A percentile compares a stretch with the other conserved stretches of the same genome.
phyloP scores from a whole-genome alignment of 2,329 filamentous ascomycete species.

The Hypoxylon sp. region DNA sequence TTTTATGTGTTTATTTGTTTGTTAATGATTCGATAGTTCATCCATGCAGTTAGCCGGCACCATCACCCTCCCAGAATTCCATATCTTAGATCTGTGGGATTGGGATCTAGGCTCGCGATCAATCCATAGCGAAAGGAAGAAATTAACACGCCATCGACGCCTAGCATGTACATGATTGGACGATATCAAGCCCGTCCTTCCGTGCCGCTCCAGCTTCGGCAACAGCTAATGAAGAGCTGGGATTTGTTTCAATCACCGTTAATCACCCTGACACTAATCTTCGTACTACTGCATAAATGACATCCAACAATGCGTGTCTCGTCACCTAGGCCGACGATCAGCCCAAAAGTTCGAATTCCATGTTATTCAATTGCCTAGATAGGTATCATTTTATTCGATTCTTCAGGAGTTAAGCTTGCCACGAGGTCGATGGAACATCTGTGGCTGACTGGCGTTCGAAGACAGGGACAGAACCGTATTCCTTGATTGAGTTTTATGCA shows the following conservation, averaged over 20 bases:
- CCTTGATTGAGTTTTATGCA: not conserved
- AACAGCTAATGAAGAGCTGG: slow-evolving; percentile 5
- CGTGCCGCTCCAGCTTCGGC: not conserved
- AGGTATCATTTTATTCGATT: not conserved
- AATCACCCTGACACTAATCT: slow-evolving; percentile 3
- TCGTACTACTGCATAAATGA: slow-evolving; percentile 11
- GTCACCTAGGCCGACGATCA: not conserved
- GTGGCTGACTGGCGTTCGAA: not conserved
- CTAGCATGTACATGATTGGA: slow-evolving; percentile 5
- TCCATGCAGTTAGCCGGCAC: not conserved
- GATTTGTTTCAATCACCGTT: not conserved
- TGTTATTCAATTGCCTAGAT: not conserved
- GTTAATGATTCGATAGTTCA: slow-evolving; percentile 3
- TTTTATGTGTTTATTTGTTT: slow-evolving; percentile 1
- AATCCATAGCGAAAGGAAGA: slow-evolving; percentile 21
- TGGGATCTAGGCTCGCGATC: not conserved
- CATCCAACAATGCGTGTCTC: not conserved
- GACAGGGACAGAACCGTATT: not conserved
- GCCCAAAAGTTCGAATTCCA: not conserved
- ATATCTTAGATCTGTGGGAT: not conserved
- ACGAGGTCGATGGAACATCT: slow-evolving; percentile 1
- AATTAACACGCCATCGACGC: slow-evolving; percentile 29
- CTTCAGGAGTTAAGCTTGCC: slow-evolving; percentile 5
- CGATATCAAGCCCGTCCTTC: slow-evolving; percentile 9
- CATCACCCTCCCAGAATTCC: not conserved